These are phyloP conservation scores for Plasmodium sp. DNA, from an alignment of 169 alveolate species.

Conservation along the genomic window DNA sequence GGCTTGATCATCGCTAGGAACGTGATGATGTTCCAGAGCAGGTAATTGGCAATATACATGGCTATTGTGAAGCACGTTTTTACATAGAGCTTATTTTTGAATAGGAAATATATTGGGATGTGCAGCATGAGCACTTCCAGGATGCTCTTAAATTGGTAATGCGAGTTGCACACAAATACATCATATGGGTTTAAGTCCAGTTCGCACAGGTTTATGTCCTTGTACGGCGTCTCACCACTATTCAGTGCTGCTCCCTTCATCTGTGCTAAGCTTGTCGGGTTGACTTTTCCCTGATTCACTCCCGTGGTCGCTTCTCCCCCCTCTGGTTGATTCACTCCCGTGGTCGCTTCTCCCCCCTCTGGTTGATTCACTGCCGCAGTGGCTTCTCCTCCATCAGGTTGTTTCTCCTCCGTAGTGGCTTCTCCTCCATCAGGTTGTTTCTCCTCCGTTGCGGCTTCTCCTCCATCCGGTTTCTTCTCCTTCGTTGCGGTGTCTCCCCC, in stretches of 20 bases:
- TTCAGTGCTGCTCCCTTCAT: not conserved
- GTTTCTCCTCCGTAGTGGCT: not conserved
- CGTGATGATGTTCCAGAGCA: constrained; percentile 28
- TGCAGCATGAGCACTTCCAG: constrained; percentile 30
- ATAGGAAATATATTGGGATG: constrained; percentile 39
- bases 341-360: not conserved
- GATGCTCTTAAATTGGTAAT: constrained; percentile 19
- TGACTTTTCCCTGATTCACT: not conserved
- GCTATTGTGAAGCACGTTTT: constrained; percentile 29
- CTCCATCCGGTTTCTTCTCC: not conserved
- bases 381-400: not conserved
- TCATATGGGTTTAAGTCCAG: not conserved
- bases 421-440: not conserved
- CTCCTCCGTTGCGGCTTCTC: not conserved
- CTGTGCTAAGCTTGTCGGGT: not conserved
- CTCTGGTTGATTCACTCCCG: not conserved
- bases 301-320: too few relatives aligned
- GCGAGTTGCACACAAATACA: constrained; percentile 15
- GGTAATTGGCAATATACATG: constrained; percentile 25
- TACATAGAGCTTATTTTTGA: constrained; percentile 33
- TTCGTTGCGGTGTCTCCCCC: not conserved
- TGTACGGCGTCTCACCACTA: not conserved
- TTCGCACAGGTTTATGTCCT: constrained; percentile 20
- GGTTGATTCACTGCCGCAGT: not conserved
- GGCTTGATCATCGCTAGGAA: constrained; percentile 35